Percentiles rank a stretch among this genome's conserved stretches.
Evolutionary conservation across 352 stramenopile species (phyloP).

Genomic region (Elongisporangium prolatum): DNA sequence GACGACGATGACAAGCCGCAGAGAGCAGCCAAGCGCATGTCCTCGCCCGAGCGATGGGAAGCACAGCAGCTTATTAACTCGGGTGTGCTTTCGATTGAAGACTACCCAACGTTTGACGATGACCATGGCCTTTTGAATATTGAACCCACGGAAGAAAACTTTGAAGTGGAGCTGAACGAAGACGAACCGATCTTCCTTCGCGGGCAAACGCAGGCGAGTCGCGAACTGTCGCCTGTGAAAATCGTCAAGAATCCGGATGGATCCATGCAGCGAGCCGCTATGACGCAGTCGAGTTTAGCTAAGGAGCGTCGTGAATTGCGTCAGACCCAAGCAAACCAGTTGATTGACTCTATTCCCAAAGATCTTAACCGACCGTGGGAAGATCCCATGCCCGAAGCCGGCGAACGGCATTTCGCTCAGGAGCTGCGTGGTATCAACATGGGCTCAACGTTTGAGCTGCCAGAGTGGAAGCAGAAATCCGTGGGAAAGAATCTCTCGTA

Average conservation of each 20-base stretch:
- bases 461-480: slow-evolving; percentile 98
- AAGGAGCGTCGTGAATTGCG: slow-evolving; percentile 97
- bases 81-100: slow-evolving; percentile 96
- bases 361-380: slow-evolving; percentile 98
- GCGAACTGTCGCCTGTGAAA: slow-evolving; percentile 93
- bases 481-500: slow-evolving; percentile 96
- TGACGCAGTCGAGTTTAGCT: slow-evolving; percentile 95
- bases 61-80: slow-evolving; percentile 97
- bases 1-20: slow-evolving; percentile 74
- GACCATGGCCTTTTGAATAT: slow-evolving; percentile 88
- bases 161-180: slow-evolving; percentile 96
- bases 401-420: slow-evolving; percentile 97
- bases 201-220: slow-evolving; percentile 90
- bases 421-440: slow-evolving; percentile 93
- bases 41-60: slow-evolving; percentile 96
- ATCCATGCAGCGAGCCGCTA: slow-evolving; percentile 95
- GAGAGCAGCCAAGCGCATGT: slow-evolving; percentile 86
- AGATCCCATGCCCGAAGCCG: slow-evolving; percentile 97
- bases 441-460: slow-evolving; percentile 85
- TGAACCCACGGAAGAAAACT: slow-evolving; percentile 82
- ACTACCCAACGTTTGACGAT: slow-evolving; percentile 97
- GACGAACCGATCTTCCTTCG: slow-evolving; percentile 96
- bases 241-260: slow-evolving; percentile 99
- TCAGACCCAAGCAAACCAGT: slow-evolving; percentile 95
- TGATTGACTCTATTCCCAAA: slow-evolving; percentile 97